Evolutionary conservation across 306 rosid species (phyloP).

Genomic region (Prunus mume): DNA sequence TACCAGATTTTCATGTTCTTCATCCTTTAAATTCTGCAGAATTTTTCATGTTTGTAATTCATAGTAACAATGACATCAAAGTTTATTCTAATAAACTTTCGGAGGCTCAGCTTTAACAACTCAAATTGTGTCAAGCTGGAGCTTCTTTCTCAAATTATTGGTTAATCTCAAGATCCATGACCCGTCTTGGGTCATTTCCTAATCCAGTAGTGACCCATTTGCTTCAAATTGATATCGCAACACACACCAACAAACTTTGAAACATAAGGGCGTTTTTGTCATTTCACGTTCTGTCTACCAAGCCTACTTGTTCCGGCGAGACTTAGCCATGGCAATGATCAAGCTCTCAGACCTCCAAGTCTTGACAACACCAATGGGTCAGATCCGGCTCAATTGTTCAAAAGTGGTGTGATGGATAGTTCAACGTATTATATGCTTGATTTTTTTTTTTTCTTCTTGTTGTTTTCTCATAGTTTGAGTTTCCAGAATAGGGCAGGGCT

Average conservation of each 20-base stretch:
- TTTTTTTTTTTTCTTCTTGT: neutral
- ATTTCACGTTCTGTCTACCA: neutral
- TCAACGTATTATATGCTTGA: conserved; percentile 9
- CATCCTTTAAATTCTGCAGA: neutral
- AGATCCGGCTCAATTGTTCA: conserved; percentile 37
- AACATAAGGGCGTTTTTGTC: neutral
- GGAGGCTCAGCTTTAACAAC: no score
- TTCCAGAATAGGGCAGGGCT: neutral
- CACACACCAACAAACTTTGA: neutral
- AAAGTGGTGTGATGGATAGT: conserved; percentile 21
- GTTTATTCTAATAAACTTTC: no score
- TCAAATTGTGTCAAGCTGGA: no score
- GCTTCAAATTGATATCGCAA: neutral
- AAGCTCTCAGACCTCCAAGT: conserved; percentile 42
- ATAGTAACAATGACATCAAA: neutral
- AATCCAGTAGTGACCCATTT: no score
- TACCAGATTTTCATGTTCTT: neutral
- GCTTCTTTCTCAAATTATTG: no score
- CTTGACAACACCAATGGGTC: conserved; percentile 39
- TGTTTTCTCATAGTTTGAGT: neutral
- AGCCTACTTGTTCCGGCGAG: conserved; percentile 29
- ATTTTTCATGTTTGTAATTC: neutral
- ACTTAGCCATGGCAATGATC: conserved; percentile 42
- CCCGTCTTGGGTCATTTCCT: no score
- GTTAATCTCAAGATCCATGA: neutral